phyloP scores from a whole-genome alignment of 169 alveolate species.

The Theileria annulata region DNA sequence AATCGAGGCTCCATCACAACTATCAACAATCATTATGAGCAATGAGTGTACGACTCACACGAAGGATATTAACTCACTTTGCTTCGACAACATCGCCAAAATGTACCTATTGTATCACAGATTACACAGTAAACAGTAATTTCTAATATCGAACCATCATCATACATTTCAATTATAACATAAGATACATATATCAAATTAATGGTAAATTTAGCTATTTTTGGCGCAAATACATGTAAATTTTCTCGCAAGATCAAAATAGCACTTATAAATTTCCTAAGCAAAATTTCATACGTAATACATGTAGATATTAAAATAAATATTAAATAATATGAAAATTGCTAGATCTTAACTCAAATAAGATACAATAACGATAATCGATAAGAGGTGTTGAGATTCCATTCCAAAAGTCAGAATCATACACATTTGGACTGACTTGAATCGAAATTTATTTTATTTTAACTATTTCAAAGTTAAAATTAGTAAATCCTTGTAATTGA shows the following conservation, averaged over 20 bases:
- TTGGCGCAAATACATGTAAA: too few species aligned
- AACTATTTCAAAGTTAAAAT: neutral
- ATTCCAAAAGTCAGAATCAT: neutral
- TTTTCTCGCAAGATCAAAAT: too few species aligned
- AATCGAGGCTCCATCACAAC: slow-evolving; percentile 66
- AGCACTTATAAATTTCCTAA: too few species aligned
- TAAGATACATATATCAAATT: too few species aligned
- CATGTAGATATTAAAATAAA: too few species aligned
- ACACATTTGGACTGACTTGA: neutral
- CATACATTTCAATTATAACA: too few species aligned
- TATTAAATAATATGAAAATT: neutral
- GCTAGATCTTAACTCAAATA: neutral
- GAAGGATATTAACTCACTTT: slow-evolving; percentile 51
- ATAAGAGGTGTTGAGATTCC: neutral
- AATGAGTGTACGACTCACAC: slow-evolving; percentile 68
- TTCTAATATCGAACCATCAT: too few species aligned
- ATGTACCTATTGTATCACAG: slow-evolving; percentile 59
- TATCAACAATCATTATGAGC: slow-evolving; percentile 66
- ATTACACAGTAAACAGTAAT: neutral
- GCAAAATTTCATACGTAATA: too few species aligned
- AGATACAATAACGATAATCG: neutral
- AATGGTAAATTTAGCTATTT: too few species aligned
- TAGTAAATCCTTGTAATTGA: neutral
- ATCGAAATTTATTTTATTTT: neutral
- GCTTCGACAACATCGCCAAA: slow-evolving; percentile 70